Conservation (phyloP, 2,329 filamentous ascomycete genomes). For the Aspergillus pseudoglaucus region DNA sequence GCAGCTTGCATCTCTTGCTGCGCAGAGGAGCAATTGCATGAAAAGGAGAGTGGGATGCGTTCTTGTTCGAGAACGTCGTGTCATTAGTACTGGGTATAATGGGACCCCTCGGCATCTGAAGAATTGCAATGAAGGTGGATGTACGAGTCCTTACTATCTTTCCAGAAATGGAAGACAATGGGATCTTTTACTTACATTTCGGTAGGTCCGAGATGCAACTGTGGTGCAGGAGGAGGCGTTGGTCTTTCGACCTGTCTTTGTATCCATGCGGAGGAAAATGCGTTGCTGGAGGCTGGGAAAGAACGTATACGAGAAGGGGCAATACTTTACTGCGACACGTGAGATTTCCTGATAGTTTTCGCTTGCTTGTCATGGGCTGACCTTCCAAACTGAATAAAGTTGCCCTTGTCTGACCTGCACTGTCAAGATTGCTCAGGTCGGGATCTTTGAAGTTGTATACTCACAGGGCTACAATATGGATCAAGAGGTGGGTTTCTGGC, state of each 20-base stretch:
- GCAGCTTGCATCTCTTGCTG: constrained; percentile 86
- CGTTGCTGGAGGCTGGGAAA: constrained; percentile 84
- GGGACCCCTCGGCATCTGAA: constrained; percentile 83
- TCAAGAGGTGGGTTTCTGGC: constrained; percentile 45
- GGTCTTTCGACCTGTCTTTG: constrained; percentile 83
- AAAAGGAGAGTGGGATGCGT: constrained; percentile 94
- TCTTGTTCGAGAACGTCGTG: constrained; percentile 74
- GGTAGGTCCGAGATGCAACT: constrained; percentile 67
- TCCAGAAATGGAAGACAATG: background rate
- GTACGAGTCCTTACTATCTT: constrained; percentile 34
- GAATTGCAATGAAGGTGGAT: constrained; percentile 92
- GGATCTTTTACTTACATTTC: constrained; percentile 4
- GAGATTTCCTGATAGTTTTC: constrained; percentile 12
- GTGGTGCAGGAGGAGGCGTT: constrained; percentile 61
- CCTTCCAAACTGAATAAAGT: constrained; percentile 22
- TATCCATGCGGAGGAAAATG: constrained; percentile 98
- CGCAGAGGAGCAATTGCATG: constrained; percentile 94
- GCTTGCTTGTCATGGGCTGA: background rate
- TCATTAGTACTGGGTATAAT: constrained; percentile 95
- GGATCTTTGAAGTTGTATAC: constrained; percentile 92
- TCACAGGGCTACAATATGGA: constrained; percentile 95
- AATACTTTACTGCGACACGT: constrained; percentile 86
- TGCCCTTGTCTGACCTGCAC: constrained; percentile 96
- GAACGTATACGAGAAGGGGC: constrained; percentile 78
- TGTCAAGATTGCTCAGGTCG: constrained; percentile 97